Evolutionary conservation across 1,284 basidiomycete species (phyloP), one percentile per base, ranked within the genome.

Genomic region (Sporisorium sorghi): DNA sequence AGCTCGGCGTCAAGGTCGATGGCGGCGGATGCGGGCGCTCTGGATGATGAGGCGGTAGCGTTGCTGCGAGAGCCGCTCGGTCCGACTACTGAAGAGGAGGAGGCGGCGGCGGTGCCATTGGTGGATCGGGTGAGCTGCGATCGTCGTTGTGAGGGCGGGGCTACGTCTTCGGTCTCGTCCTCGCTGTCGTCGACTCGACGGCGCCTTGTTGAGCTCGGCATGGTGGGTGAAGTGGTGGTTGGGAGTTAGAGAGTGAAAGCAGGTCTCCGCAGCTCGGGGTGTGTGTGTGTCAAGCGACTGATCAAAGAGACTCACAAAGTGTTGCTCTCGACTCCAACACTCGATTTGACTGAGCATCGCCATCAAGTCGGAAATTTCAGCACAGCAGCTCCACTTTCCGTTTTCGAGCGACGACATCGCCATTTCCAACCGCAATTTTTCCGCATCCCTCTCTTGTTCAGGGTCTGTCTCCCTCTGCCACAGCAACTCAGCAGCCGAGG

Each of bases 181-280:
- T 65, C 62, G 52, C 51, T 65, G 30, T 65, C 68, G 12, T 57
- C 44, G 4, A 71, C 40, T 30, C 67, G 60, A 32, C 56, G 47
- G 32, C 61, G 60, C 7, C 60, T 51, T 48, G 67, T 59, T 23
- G 57, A 40, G 57, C 52, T 52, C 12, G 67, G 58, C 67, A 70
- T 70, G n/a, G 1, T 46, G 44, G 15, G 23, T 19, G 7, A 3
- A 7, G 33, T 7, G 23, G 2, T 2, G 10, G 30, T 3, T 40
- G 28, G n/a, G n/a, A n/a, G n/a, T n/a, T n/a, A n/a, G n/a, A n/a
- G n/a, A 24, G 15, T 19, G 28, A 10, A 51, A 30, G 28, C 12
- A 26, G 42, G 33, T 23, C 26, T 23, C 19, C 37, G 51, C 49
- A 42, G 15, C 9, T 42, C 11, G 17, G 26, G n/a, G n/a, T n/a